These are phyloP conservation scores for Leccinum subatratum DNA, from an alignment of 1,284 basidiomycete genomes.

Conservation along the genomic window DNA sequence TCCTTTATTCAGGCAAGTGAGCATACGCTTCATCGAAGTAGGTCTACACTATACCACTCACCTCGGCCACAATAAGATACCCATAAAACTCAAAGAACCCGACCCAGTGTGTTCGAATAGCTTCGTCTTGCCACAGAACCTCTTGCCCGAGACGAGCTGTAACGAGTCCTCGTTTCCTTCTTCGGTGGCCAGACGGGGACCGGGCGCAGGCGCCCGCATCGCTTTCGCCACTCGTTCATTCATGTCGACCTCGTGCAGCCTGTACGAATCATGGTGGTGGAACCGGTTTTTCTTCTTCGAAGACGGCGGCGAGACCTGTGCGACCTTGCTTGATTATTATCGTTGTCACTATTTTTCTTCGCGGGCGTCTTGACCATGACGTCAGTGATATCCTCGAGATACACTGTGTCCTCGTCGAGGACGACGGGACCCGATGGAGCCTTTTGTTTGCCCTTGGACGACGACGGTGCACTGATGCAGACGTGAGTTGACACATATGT, in stretches of 20 bases:
- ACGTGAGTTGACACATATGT: background rate
- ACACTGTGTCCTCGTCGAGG: conserved; percentile 70
- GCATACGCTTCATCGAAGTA: too few species aligned
- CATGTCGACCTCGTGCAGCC: conserved; percentile 69
- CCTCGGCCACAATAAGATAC: too few species aligned
- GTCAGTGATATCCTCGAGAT: conserved; percentile 81
- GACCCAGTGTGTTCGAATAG: too few species aligned
- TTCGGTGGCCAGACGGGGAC: conserved; percentile 89
- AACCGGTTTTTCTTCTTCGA: conserved; percentile 56
- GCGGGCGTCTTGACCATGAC: conserved; percentile 49
- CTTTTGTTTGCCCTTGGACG: conserved; percentile 44
- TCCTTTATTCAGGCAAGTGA: too few species aligned
- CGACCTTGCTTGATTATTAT: too few species aligned
- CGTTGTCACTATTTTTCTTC: conserved; percentile 27
- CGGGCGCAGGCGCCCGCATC: conserved; percentile 58
- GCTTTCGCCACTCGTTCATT: conserved; percentile 57
- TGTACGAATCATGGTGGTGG: conserved; percentile 80
- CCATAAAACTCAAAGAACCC: too few species aligned
- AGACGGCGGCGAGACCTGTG: conserved; percentile 41
- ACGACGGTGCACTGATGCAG: conserved; percentile 13
- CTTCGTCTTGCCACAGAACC: too few species aligned
- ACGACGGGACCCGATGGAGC: conserved; percentile 37
- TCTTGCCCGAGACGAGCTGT: too few species aligned
- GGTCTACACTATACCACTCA: too few species aligned
- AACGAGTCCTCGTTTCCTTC: conserved; percentile 42